Base-by-base conservation (phyloP, 164 flowering plant genomes). In the Brasenia schreberi region DNA sequence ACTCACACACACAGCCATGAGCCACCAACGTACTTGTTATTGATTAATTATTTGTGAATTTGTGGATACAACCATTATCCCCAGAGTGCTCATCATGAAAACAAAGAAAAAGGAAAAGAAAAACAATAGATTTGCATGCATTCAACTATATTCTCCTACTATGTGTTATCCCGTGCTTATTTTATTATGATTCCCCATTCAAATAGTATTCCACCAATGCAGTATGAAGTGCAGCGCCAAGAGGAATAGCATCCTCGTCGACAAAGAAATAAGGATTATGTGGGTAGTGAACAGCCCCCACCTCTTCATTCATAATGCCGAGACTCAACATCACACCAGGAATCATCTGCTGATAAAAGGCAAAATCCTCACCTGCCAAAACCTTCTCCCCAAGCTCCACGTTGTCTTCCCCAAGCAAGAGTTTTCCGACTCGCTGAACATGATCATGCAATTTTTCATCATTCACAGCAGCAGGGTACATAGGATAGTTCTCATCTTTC, bases 291-390 rank as follows among this genome's bases (percentile, higher is more conserved):
- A 81, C 63, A 0, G 94, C 76, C 6, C 96, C 96, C 67, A 80
- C 18, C 45, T 70, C 65, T 74, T 85, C 88, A 63, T 93, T 93
- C 69, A 88, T 72, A 39, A 90, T 86, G 39, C 98, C 98, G 59
- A 93, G 72, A 61, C 69, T 58, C 19, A 87, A 70, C 80, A 93
- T 80, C 5, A 74, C 79, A 64, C 94, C 97, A 6, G 97, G 94
- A 59, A 90, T 82, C 75, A 69, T 17, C 74, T 88, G 74, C 63
- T 83, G 89, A 64, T 88, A 90, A 78, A 88, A 90, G 64, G 89
- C 87, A 62, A 93, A 93, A 70, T 93, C 98, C 69, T 93, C 98
- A 7, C 90, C 87, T n/a, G 94, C 98, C 98, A 90, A 84, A 63
- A 83, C 73, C 73, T 76, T 84, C 7, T 68, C 44, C 7, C 66